These are phyloP conservation scores for Cordyceps militaris DNA, from an alignment of 2,329 filamentous ascomycete genomes.

Conservation along the genomic window DNA sequence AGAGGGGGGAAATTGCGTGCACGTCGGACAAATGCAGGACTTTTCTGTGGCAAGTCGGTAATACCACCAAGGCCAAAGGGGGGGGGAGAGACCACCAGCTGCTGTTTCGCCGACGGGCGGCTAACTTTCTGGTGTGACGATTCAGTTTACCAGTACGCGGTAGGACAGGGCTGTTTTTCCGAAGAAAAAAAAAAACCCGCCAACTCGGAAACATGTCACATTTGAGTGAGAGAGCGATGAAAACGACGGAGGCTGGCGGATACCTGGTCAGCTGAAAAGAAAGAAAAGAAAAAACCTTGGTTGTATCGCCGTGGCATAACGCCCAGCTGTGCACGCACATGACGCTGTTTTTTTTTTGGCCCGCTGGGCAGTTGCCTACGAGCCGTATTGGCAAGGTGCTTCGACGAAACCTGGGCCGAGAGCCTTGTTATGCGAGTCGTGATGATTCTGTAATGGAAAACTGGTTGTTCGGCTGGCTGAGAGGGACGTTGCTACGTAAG, in stretches of 20 bases:
- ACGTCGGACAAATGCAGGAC: too few relatives aligned
- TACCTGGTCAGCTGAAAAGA: slow-evolving; percentile 5
- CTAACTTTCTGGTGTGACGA: background rate
- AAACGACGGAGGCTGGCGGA: background rate
- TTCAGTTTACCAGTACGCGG: background rate
- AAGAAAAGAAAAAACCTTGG: too few relatives aligned
- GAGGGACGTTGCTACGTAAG: too few relatives aligned
- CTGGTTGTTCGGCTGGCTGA: background rate
- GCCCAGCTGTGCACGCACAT: background rate
- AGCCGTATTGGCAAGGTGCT: background rate
- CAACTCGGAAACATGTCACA: background rate
- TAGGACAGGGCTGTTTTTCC: background rate
- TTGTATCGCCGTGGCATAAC: background rate
- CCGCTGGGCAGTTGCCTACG: background rate
- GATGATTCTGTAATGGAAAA: too few relatives aligned
- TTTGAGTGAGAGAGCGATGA: background rate
- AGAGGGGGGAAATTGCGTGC: too few relatives aligned
- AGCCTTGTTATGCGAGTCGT: too few relatives aligned
- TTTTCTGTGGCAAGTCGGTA: too few relatives aligned
- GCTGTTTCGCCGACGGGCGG: slow-evolving; percentile 1
- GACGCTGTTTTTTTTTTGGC: background rate
- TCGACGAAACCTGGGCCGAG: too few relatives aligned
- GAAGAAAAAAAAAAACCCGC: too few relatives aligned
- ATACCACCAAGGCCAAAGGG: too few relatives aligned
- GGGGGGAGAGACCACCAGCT: too few relatives aligned